These are phyloP conservation scores for Tripterygium wilfordii DNA, from an alignment of 177 flowering plant genomes.

Conservation along the genomic window DNA sequence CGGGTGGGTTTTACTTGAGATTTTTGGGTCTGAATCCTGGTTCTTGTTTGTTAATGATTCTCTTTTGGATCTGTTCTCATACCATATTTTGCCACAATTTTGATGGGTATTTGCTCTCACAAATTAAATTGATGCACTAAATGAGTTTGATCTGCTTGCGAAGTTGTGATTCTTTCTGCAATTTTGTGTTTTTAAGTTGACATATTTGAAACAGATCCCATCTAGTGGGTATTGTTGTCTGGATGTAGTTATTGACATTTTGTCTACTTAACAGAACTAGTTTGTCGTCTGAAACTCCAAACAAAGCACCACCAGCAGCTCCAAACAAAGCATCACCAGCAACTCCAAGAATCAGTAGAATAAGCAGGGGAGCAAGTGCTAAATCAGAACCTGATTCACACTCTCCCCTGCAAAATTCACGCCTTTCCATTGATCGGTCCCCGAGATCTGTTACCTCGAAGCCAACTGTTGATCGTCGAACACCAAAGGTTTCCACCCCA, in stretches of 20 bases:
- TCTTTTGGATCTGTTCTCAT: slow-evolving; percentile 5
- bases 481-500: slow-evolving; percentile 46
- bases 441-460: slow-evolving; percentile 54
- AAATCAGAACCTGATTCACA: slow-evolving; percentile 63
- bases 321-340: slow-evolving; percentile 68
- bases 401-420: slow-evolving; percentile 52
- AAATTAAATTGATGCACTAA: not conserved
- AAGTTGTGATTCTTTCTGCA: not conserved
- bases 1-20: too few species aligned
- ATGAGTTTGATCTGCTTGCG: not conserved
- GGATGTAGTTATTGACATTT: not conserved
- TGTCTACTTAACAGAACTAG: slow-evolving; percentile 33
- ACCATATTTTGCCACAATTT: not conserved
- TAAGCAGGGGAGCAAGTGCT: slow-evolving; percentile 35
- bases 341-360: slow-evolving; percentile 56
- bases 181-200: not conserved
- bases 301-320: slow-evolving; percentile 59
- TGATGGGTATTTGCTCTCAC: slow-evolving; percentile 3
- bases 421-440: slow-evolving; percentile 64
- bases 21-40: not conserved
- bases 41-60: not conserved
- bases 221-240: not conserved
- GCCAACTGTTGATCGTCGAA: slow-evolving; percentile 44
- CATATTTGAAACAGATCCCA: not conserved
- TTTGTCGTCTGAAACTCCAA: slow-evolving; percentile 41